phyloP scores from a whole-genome alignment of 108 stramenopile genomes.

The Fragilariopsis cylindrus region DNA sequence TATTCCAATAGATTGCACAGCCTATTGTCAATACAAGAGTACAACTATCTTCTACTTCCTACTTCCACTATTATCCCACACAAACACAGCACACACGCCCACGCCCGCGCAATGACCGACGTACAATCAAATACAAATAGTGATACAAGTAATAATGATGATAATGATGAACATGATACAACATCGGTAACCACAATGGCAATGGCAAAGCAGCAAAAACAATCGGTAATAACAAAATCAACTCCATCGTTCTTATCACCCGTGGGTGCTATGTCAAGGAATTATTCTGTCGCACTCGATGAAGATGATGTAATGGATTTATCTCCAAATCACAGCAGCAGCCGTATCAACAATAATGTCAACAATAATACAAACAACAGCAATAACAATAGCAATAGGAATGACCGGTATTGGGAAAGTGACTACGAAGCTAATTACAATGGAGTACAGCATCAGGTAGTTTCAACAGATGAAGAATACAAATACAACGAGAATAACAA shows the following conservation, averaged over 20 bases:
- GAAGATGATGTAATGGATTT: slow-evolving; percentile 5
- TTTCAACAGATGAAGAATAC: background rate
- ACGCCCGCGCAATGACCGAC: too few relatives aligned
- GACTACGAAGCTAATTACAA: background rate
- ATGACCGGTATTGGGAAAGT: slow-evolving; percentile 7
- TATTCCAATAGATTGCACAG: too few relatives aligned
- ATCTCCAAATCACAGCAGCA: background rate
- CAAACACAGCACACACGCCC: too few relatives aligned
- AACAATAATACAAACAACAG: background rate
- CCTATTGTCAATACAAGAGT: too few relatives aligned
- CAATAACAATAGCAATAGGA: background rate
- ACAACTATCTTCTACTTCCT: too few relatives aligned
- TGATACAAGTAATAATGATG: background rate
- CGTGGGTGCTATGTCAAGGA: slow-evolving; percentile 5
- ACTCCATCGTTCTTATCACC: slow-evolving; percentile 15
- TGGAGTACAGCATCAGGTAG: too few relatives aligned
- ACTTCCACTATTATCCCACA: too few relatives aligned
- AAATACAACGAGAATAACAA: background rate
- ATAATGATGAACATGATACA: background rate
- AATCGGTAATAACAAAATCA: background rate
- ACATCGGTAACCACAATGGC: background rate
- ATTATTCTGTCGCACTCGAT: slow-evolving; percentile 14
- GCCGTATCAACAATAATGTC: background rate
- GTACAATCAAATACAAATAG: background rate
- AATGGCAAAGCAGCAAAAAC: background rate